Conservation (phyloP, 805 yeast species). For the Cyberlindnera lachancei region DNA sequence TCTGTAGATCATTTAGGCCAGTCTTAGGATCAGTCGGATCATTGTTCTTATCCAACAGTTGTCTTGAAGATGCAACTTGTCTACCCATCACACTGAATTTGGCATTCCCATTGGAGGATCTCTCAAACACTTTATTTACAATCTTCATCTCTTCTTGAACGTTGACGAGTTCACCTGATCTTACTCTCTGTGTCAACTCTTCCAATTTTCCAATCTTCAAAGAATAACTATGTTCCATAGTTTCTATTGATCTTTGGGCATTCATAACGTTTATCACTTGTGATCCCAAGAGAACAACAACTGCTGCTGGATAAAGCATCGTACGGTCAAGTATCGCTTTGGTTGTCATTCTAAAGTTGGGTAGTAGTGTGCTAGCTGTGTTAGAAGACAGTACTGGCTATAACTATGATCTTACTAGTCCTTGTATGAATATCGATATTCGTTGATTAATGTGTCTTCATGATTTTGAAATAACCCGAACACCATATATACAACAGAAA, state of each 20-base stretch:
- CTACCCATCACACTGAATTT: neutral
- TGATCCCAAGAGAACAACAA: slow-evolving; percentile 38
- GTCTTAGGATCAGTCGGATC: neutral
- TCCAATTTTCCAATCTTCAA: slow-evolving; percentile 31
- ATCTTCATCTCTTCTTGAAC: slow-evolving; percentile 33
- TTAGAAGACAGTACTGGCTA: no score
- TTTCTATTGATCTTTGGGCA: slow-evolving; percentile 31
- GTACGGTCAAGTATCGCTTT: slow-evolving; percentile 22
- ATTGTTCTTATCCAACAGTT: neutral
- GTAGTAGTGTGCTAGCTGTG: no score
- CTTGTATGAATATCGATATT: no score
- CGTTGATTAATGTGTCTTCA: no score
- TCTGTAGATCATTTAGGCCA: no score
- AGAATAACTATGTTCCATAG: slow-evolving; percentile 30
- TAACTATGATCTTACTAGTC: no score
- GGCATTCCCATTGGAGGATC: neutral
- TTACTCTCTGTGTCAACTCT: slow-evolving; percentile 30
- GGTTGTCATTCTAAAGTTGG: neutral
- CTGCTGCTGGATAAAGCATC: slow-evolving; percentile 31
- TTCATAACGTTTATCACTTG: slow-evolving; percentile 39
- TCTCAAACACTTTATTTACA: slow-evolving; percentile 27
- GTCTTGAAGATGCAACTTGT: neutral
- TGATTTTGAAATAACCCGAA: no score
- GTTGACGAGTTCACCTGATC: slow-evolving; percentile 31
- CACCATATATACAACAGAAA: no score